phyloP scores from a whole-genome alignment of 2,329 filamentous ascomycete species.

The Exophiala lecanii-corni region DNA sequence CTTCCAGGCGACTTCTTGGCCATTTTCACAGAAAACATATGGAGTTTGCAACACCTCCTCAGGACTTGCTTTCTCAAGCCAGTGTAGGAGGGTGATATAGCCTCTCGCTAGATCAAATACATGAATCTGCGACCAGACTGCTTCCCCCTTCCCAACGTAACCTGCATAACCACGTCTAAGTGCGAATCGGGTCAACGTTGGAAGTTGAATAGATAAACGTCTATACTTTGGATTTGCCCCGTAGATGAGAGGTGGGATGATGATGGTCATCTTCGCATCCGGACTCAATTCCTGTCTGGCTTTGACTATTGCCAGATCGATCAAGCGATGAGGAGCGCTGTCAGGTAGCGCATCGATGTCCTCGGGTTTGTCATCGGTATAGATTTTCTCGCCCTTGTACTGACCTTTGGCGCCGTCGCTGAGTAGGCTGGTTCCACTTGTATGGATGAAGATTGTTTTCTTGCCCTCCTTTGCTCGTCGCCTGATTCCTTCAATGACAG shows the following conservation, averaged over 20 bases:
- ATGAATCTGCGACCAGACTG: constrained; percentile 43
- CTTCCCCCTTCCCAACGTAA: constrained; percentile 41
- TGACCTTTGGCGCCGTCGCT: constrained; percentile 35
- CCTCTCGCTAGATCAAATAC: constrained; percentile 45
- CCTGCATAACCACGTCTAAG: constrained; percentile 46
- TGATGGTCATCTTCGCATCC: constrained; percentile 44
- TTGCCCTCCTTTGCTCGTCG: constrained; percentile 35
- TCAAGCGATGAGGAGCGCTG: constrained; percentile 40
- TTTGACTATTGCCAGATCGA: constrained; percentile 44
- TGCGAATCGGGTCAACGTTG: constrained; percentile 45
- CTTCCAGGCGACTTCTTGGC: constrained; percentile 43
- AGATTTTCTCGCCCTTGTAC: constrained; percentile 38
- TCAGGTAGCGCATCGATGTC: constrained; percentile 42
- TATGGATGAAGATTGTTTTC: constrained; percentile 47
- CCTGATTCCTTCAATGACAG: constrained; percentile 42
- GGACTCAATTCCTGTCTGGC: constrained; percentile 34
- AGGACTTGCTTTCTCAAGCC: constrained; percentile 35
- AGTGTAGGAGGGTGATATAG: constrained; percentile 44
- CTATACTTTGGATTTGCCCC: constrained; percentile 38
- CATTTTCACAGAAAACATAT: constrained; percentile 49
- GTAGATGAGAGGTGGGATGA: constrained; percentile 47
- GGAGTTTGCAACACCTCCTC: constrained; percentile 38
- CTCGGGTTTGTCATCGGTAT: constrained; percentile 38
- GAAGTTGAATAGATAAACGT: constrained; percentile 46
- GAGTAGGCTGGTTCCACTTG: constrained; percentile 41